Conservation (phyloP, 2,329 filamentous ascomycete species). For the Arthrocladium fulminans region DNA sequence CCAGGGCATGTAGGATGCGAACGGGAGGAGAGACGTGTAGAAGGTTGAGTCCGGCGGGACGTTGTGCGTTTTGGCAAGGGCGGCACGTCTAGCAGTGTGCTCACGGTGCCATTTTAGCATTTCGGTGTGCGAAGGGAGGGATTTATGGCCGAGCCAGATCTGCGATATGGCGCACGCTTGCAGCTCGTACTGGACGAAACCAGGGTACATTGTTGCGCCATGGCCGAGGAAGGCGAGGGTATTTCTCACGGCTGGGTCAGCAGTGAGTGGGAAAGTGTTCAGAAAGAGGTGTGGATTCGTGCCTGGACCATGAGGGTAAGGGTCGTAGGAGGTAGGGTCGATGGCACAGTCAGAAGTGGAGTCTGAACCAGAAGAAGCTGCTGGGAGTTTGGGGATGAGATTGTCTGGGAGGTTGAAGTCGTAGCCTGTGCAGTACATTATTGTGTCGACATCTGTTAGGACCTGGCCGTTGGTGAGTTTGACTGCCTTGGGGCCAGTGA, state of each 20-base stretch:
- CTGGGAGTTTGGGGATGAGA: neutral
- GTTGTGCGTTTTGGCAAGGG: neutral
- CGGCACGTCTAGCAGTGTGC: slow-evolving; percentile 27
- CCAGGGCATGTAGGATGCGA: slow-evolving; percentile 33
- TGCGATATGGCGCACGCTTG: slow-evolving; percentile 39
- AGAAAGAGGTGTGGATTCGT: slow-evolving; percentile 32
- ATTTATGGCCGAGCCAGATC: slow-evolving; percentile 34
- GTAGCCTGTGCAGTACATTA: slow-evolving; percentile 33
- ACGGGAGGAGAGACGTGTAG: slow-evolving; percentile 25
- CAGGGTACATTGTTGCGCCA: slow-evolving; percentile 28
- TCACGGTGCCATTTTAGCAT: slow-evolving; percentile 32
- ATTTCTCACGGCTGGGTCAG: slow-evolving; percentile 30
- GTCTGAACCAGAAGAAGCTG: no score
- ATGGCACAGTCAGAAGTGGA: no score
- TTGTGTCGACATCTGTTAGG: slow-evolving; percentile 24
- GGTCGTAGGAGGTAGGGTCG: slow-evolving; percentile 22
- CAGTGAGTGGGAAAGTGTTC: slow-evolving; percentile 35
- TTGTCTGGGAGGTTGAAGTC: slow-evolving; percentile 24
- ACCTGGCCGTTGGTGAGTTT: slow-evolving; percentile 8
- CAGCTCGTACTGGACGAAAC: slow-evolving; percentile 36
- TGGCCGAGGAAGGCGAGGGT: slow-evolving; percentile 39
- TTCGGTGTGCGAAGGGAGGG: slow-evolving; percentile 28
- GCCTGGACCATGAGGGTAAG: slow-evolving; percentile 12
- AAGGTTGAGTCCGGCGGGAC: neutral
- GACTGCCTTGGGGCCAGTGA: slow-evolving; percentile 10